phyloP scores from a whole-genome alignment of 1,284 basidiomycete species.

The Tylopilus orsonianus region DNA sequence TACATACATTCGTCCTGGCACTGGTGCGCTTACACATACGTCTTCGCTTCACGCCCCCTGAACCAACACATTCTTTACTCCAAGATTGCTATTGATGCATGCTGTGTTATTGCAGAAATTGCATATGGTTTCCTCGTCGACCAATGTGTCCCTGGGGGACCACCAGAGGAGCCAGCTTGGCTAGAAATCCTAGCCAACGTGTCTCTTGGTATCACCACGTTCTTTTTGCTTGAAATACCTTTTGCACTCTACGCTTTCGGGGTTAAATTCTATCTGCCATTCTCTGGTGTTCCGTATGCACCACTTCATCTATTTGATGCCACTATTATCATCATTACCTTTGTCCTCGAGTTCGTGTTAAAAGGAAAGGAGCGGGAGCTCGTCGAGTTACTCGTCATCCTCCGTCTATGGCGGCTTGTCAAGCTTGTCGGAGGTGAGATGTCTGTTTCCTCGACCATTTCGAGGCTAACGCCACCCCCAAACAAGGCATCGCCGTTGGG shows the following conservation, averaged over 20 bases:
- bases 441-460: neutral
- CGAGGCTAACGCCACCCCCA: slow-evolving; percentile 9
- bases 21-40: slow-evolving; percentile 42
- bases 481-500: slow-evolving; percentile 68
- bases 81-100: slow-evolving; percentile 64
- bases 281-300: slow-evolving; percentile 49
- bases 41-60: slow-evolving; percentile 14
- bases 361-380: slow-evolving; percentile 68
- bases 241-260: slow-evolving; percentile 66
- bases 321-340: slow-evolving; percentile 66
- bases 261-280: slow-evolving; percentile 55
- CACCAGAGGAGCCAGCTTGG: slow-evolving; percentile 54
- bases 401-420: slow-evolving; percentile 77
- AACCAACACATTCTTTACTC: slow-evolving; percentile 6
- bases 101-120: slow-evolving; percentile 67
- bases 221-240: slow-evolving; percentile 78
- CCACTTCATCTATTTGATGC: slow-evolving; percentile 72
- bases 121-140: slow-evolving; percentile 62
- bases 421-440: slow-evolving; percentile 73
- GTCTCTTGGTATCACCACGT: slow-evolving; percentile 64
- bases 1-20: slow-evolving; percentile 62
- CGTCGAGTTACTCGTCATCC: slow-evolving; percentile 63
- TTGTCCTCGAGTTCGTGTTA: slow-evolving; percentile 67
- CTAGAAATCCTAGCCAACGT: slow-evolving; percentile 59
- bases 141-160: slow-evolving; percentile 47